Evolutionary conservation across 768 basidiomycete species (phyloP).

Genomic region (Auricularia sp.): DNA sequence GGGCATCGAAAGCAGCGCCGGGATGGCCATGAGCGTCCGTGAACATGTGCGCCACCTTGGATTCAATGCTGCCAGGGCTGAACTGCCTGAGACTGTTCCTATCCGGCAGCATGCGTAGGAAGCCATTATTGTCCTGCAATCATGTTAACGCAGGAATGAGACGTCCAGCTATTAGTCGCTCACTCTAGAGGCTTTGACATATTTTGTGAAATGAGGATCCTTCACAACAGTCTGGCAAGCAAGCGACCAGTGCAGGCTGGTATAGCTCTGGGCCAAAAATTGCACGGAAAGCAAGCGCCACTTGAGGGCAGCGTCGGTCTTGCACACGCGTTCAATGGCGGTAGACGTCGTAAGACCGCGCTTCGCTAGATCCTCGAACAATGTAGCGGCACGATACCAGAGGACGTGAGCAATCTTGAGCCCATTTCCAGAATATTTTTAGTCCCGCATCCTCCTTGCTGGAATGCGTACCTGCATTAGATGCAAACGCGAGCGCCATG

Average conservation of each 20-base stretch:
- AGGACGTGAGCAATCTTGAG: not conserved
- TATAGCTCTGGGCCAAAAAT: not conserved
- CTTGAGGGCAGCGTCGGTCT: not conserved
- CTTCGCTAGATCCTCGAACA: conserved; percentile 2
- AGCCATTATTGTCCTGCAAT: too few species aligned
- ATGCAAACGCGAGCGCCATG: conserved; percentile 2
- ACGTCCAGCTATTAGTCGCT: not conserved
- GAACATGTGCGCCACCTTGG: not conserved
- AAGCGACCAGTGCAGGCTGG: not conserved
- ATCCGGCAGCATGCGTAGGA: too few species aligned
- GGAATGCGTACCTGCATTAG: conserved; percentile 1
- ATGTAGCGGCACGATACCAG: conserved; percentile 1
- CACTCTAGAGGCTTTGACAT: not conserved
- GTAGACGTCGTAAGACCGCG: not conserved
- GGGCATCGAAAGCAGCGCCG: not conserved
- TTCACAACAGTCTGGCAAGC: not conserved
- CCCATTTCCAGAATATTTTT: not conserved
- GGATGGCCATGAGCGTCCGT: not conserved
- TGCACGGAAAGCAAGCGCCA: not conserved
- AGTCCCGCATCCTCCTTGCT: not conserved
- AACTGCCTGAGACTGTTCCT: not conserved
- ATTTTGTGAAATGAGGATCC: not conserved
- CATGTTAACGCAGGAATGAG: not conserved
- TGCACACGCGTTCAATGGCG: not conserved
- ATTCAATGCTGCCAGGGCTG: not conserved